Evolutionary conservation across 805 yeast species (phyloP).

Genomic region (Candida nemodendra): DNA sequence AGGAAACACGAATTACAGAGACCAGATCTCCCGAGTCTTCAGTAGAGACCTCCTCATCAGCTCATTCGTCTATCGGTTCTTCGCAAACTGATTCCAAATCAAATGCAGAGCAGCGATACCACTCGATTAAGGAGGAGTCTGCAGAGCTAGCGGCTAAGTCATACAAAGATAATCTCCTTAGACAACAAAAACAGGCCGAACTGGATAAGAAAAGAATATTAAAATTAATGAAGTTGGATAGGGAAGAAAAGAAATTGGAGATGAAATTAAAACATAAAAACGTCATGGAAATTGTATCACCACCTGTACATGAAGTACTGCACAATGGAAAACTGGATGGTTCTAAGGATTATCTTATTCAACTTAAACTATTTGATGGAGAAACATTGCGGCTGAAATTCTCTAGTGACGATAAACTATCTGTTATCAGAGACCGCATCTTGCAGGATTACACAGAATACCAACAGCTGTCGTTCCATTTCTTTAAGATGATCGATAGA

Average conservation of each 20-base stretch:
- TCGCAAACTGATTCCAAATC: background rate
- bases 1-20: background rate
- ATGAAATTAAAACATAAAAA: conserved; percentile 4
- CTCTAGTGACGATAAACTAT: conserved; percentile 42
- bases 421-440: conserved; percentile 61
- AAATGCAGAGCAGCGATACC: conserved; percentile 1
- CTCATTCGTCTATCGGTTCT: conserved; percentile 8
- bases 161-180: conserved; percentile 38
- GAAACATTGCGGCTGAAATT: conserved; percentile 53
- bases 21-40: background rate
- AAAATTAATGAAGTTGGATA: conserved; percentile 51
- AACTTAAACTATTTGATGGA: conserved; percentile 67
- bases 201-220: conserved; percentile 59
- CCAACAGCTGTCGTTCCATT: conserved; percentile 47
- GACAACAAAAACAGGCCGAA: conserved; percentile 35
- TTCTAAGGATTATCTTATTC: conserved; percentile 45
- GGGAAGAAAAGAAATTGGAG: conserved; percentile 24
- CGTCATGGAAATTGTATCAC: background rate
- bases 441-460: conserved; percentile 48
- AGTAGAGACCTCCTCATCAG: conserved; percentile 6
- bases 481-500: conserved; percentile 56
- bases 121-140: conserved; percentile 39
- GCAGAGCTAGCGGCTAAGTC: conserved; percentile 38
- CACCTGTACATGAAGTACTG: conserved; percentile 23
- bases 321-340: conserved; percentile 21